Base-by-base conservation (phyloP, 192 early-diverging fungal species). In the Diversispora eburnea region DNA sequence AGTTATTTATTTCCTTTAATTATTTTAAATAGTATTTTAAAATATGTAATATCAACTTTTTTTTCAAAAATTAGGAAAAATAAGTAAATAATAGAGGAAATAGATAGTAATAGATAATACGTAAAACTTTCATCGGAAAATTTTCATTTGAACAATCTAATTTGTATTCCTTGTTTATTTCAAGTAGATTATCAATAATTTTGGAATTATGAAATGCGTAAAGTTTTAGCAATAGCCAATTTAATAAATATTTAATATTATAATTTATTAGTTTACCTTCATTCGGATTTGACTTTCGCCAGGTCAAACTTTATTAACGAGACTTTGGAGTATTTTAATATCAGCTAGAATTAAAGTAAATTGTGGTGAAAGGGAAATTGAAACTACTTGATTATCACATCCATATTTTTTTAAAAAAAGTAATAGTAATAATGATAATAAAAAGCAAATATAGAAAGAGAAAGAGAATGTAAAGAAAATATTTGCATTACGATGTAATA, bases 311-410 rank as follows among this genome's bases (percentile, higher is more conserved):
- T 91, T 90, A 8, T 87, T 88, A 43, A 95, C 96, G 72, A 99
- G 85, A 56, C 90, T n/a, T 91, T 12, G 95, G 95, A 2, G 98
- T 99, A 84, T 92, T 91, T 94, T 91, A 22, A 99, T 90, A 81
- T 99, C 98, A 10, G 95, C 98, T 67, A 99, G 80, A 67, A 92
- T 84, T 59, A 99, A 73, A 0, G 79, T 78, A 17, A 96, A 83
- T 8, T 88, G 73, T 15, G 84, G 91, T 12, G 96, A 95, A 54
- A 99, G 77, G 4, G 70, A 57, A 22, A 96, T 86, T 0, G 84
- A 81, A 5, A 56, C 71, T 0, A 95, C 88, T 2, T 79, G 70
- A 74, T 87, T 88, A 83, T 97, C 85, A 90, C 92, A 93, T 3
- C 71, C 80, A 13, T 81, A 68, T 58, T 78, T 15, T 5, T 25